phyloP scores from a whole-genome alignment of 768 basidiomycete genomes.

The Pisolithus marmoratus region DNA sequence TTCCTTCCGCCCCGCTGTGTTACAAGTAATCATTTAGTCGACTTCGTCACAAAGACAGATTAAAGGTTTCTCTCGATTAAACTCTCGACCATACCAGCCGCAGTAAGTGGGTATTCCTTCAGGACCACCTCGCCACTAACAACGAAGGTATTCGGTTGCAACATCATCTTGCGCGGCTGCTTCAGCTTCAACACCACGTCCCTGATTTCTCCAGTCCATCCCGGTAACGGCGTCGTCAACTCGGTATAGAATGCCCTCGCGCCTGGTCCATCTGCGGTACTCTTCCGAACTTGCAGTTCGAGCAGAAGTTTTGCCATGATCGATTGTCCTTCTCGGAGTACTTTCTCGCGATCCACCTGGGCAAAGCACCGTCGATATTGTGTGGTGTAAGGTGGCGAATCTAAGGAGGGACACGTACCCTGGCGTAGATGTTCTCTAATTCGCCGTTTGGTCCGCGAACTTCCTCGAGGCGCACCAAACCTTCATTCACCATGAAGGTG shows the following conservation, averaged over 20 bases:
- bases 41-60: background rate
- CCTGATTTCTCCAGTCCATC: conserved; percentile 72
- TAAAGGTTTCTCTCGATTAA: conserved; percentile 67
- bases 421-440: conserved; percentile 64
- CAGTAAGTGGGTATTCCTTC: conserved; percentile 73
- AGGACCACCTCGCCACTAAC: conserved; percentile 63
- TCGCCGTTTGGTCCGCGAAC: conserved; percentile 50
- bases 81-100: conserved; percentile 72
- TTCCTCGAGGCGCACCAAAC: conserved; percentile 66
- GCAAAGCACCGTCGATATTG: background rate
- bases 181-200: conserved; percentile 78
- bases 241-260: conserved; percentile 76
- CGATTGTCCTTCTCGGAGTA: conserved; percentile 58
- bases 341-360: conserved; percentile 67
- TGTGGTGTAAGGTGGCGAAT: background rate
- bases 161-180: conserved; percentile 82
- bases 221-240: conserved; percentile 64
- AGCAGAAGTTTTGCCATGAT: conserved; percentile 71
- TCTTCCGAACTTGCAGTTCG: conserved; percentile 79
- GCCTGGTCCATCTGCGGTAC: conserved; percentile 77
- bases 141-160: conserved; percentile 76
- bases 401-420: conserved; percentile 37
- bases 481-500: conserved; percentile 66
- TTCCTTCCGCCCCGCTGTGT: background rate
- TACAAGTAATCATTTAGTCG: background rate